Evolutionary conservation across 2,329 filamentous ascomycete species (phyloP).

Genomic region (Aureobasidium sp.): DNA sequence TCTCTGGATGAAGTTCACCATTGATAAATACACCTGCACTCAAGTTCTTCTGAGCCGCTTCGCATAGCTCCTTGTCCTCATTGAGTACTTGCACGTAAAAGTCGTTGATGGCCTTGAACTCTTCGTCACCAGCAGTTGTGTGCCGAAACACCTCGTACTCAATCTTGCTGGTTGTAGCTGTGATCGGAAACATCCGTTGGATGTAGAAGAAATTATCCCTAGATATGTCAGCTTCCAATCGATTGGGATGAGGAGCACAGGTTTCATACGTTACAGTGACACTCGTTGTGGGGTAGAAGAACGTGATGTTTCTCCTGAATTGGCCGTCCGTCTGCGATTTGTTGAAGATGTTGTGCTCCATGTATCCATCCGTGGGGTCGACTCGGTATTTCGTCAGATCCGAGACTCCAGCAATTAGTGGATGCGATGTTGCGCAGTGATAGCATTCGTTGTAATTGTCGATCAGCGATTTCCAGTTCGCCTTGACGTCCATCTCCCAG

Average conservation of each 20-base stretch:
- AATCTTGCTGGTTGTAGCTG: neutral
- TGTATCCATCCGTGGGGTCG: conserved; percentile 41
- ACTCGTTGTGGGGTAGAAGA: conserved; percentile 44
- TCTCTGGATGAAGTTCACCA: conserved; percentile 49
- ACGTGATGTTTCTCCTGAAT: conserved; percentile 39
- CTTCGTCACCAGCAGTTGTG: conserved; percentile 32
- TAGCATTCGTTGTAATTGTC: conserved; percentile 64
- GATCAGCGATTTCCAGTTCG: conserved; percentile 55
- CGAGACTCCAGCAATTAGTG: conserved; percentile 48
- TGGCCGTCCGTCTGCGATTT: conserved; percentile 41
- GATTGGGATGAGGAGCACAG: no score
- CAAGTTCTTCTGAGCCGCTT: conserved; percentile 50
- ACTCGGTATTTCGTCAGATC: conserved; percentile 50
- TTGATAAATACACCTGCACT: conserved; percentile 48
- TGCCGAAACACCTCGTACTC: neutral
- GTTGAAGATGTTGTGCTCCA: conserved; percentile 44
- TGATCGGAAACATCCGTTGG: neutral
- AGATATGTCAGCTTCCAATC: neutral
- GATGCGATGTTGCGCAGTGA: conserved; percentile 53
- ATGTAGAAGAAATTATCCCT: conserved; percentile 3
- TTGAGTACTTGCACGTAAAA: conserved; percentile 51
- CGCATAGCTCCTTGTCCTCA: conserved; percentile 52
- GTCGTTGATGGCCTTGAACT: conserved; percentile 49
- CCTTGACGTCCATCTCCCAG: conserved; percentile 51
- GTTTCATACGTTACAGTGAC: conserved; percentile 39